Conservation (phyloP, 768 basidiomycete species). For the Termitomyces sp. region DNA sequence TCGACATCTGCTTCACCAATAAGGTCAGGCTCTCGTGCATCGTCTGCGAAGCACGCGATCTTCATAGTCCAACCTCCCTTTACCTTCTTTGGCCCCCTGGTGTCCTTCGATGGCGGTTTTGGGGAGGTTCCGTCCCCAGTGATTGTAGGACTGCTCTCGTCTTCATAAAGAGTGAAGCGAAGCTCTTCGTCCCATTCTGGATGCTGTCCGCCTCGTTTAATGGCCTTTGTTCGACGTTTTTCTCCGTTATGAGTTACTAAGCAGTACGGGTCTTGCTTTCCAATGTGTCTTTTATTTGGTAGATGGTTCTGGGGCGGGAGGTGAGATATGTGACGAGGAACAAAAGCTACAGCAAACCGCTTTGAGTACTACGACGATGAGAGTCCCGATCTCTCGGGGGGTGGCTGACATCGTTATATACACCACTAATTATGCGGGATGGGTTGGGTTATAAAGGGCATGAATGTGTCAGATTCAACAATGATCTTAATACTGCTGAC, state of each 20-base stretch:
- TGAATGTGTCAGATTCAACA: background rate
- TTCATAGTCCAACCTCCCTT: conserved; percentile 73
- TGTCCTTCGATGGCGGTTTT: conserved; percentile 62
- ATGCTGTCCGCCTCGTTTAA: conserved; percentile 96
- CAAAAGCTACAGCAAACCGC: conserved; percentile 56
- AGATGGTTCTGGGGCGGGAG: conserved; percentile 61
- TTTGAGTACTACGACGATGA: conserved; percentile 90
- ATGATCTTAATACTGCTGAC: background rate
- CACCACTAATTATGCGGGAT: background rate
- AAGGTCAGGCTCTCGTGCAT: conserved; percentile 89
- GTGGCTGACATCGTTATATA: conserved; percentile 45
- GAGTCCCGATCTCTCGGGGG: conserved; percentile 81
- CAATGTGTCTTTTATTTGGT: conserved; percentile 87
- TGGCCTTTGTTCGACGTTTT: conserved; percentile 85
- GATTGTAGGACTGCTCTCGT: conserved; percentile 46
- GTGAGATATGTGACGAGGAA: conserved; percentile 13
- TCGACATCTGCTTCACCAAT: conserved; percentile 91
- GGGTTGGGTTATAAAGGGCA: conserved; percentile 5
- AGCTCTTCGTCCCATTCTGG: conserved; percentile 99
- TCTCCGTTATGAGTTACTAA: conserved; percentile 72
- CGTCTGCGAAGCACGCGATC: conserved; percentile 91
- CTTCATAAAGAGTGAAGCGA: conserved; percentile 85
- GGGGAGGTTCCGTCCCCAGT: conserved; percentile 49
- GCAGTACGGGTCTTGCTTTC: conserved; percentile 98
- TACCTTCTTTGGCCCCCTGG: conserved; percentile 41